Evolutionary conservation across 2,329 filamentous ascomycete species (phyloP), one percentile per base, ranked within the genome.

Genomic region (Xylariaceae sp.): DNA sequence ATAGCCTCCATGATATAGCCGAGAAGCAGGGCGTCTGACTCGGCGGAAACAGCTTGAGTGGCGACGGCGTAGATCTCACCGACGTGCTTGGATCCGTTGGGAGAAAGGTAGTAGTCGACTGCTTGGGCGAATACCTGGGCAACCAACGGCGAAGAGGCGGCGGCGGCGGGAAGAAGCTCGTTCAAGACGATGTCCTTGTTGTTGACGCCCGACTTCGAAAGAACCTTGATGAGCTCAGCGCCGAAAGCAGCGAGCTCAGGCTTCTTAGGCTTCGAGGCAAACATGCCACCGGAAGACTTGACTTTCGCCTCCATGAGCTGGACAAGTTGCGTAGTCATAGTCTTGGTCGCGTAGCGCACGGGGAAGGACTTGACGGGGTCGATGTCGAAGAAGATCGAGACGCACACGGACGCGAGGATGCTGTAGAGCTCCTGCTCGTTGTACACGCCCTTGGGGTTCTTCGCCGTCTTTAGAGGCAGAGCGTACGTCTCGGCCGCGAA

Each of bases 1-100:
- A 86, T 75, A 14, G 82, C 86, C 64, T 88, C 88, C 70, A 85
- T 74, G 35, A 79, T 80, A 59, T 88, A 90, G 32, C 81, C 83
- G 1, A 85, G 72, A 2, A 92, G 72, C 25, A 78, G 67, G 1
- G 80, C 73, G 52, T 89, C 83, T 0, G 74, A 76, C 51, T 82
- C 77, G 11, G 77, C 73, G 1, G 69, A 69, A 0, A 75, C 69
- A 4, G 80, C 71, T 32, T 75, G 61, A 25, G 73, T 67, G 22
- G 87, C 79, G 14, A 86, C 68, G 16, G 68, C 68, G 54, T 83
- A 75, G 44, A 91, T 74, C 35, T 82, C 77, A 0, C 77, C 69
- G 1, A 86, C 64, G 56, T 88, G 71, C 11, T 68, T 54, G 44
- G 71, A 65, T 54, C 80, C 77, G 23, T 76, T 66, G 3, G 75